Base-by-base conservation (phyloP, 208 protist genomes). In the Angomonas ambiguus region DNA sequence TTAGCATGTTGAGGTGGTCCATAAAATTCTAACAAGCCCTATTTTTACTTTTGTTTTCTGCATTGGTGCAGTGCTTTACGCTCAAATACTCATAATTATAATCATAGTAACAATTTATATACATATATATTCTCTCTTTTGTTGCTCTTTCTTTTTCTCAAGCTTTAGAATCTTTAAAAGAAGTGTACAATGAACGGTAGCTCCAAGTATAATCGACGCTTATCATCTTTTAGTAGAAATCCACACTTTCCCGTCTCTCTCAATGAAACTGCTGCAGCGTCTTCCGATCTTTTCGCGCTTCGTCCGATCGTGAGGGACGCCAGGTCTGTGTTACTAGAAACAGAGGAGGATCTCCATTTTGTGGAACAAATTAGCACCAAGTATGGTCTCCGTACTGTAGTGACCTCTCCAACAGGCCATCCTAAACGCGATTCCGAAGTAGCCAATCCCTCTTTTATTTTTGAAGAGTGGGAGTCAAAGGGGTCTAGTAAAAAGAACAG, bases 291-390 rank as follows among this genome's bases (percentile, higher is more conserved):
- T 33, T 45, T 51, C 31, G 33, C 8, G 2, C 48, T 53, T 1
- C 60, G 71, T 27, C 5, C 16, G 10, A 53, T 65, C 22, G 30
- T 88, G 30, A 64, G 32, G 33, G 65, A 66, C 18, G 65, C 65
- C 16, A 45, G 53, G 22, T 59, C 51, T 8, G 33, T 72, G 4
- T 51, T 84, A 3, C 60, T 68, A 11, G 65, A 69, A 30, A 33
- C 73, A 0, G 57, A 73, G 25, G 62, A 80, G 48, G 58, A 74
- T 30, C 13, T 83, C 16, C 57, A 62, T 16, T 45, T 45, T 45
- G 38, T 45, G 16, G 65, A 80, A 57, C 51, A 70, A 11, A 53
- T 51, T 49, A 69, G 53, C 55, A 20, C 67, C 8, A 51, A 64
- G 16, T 53, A 24, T 16, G 48, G 32, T n/a, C 64, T 76, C 6